Base-by-base conservation (phyloP, 129 eudicot genomes). In the Flaveria trinervia region DNA sequence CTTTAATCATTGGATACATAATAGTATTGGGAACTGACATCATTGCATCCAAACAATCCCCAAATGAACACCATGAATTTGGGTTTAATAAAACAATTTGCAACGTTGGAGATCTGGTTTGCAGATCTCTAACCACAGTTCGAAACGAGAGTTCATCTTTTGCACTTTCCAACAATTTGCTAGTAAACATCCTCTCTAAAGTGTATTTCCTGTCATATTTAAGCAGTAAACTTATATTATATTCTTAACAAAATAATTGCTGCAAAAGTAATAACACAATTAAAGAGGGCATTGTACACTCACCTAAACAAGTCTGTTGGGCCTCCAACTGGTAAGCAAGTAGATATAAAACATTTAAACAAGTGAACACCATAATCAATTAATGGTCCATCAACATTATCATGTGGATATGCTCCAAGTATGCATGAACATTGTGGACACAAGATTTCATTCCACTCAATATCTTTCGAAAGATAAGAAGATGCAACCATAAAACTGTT, bases 111-210 rank as follows among this genome's bases (percentile, higher is more conserved):
- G 78, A 73, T 78, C 84, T 88, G 17, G 88, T 86, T 74, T 89
- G 84, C 77, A 95, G 73, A 83, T 95, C 88, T 78, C 86, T 84
- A 68, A 91, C 83, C 77, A 89, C 85, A 4, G 97, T 88, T 78
- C 97, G 89, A 71, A 87, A 95, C 33, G 99, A 91, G 61, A 95
- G 81, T 86, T 95, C 99, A 52, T 91, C 99, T 71, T 91, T 84
- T 65, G 99, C 99, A 71, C 83, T 89, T 82, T 89, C 97, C 82
- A 87, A 76, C 84, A 95, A 87, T 46, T 87, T 94, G 75, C 78
- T 84, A 9, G 97, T 49, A 43, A 95, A 95, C 96, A 95, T 91
- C 82, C 89, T 83, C 78, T 95, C 99, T 77, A 95, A 80, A 60
- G 83, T 89, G 81, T 95, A 91, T 41, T 85, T 80, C 85, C 99